Evolutionary conservation across 306 rosid species (phyloP).

Genomic region (Rosa persica): DNA sequence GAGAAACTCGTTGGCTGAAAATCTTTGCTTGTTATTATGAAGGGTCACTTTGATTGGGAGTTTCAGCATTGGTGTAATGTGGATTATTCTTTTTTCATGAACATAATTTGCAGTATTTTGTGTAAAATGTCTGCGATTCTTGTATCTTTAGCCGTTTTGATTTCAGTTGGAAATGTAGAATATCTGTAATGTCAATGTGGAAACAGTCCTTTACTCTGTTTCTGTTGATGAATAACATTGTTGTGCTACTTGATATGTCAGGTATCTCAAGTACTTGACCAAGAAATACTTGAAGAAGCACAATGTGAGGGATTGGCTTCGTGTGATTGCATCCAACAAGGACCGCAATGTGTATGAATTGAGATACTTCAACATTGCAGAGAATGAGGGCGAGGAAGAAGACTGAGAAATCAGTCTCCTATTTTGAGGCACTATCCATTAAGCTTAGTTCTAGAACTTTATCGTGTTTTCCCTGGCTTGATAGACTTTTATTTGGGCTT

Average conservation of each 20-base stretch:
- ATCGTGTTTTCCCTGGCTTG: slow-evolving; percentile 16
- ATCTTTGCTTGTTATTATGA: no score
- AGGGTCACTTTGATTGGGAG: not conserved
- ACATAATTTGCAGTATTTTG: not conserved
- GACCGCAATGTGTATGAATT: slow-evolving; percentile 79
- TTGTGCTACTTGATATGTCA: slow-evolving; percentile 14
- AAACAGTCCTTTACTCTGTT: not conserved
- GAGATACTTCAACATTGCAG: slow-evolving; percentile 94
- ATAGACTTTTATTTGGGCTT: slow-evolving; percentile 24
- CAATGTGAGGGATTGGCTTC: slow-evolving; percentile 95
- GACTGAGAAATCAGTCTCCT: slow-evolving; percentile 37
- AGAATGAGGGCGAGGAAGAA: slow-evolving; percentile 94
- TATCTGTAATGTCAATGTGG: no score
- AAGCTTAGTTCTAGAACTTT: slow-evolving; percentile 23
- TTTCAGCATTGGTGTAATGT: not conserved
- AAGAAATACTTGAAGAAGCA: slow-evolving; percentile 97
- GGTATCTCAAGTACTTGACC: slow-evolving; percentile 80
- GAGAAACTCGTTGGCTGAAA: not conserved
- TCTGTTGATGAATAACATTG: not conserved
- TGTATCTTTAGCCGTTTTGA: not conserved
- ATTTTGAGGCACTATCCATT: slow-evolving; percentile 22
- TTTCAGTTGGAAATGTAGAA: not conserved
- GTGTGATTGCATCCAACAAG: slow-evolving; percentile 90
- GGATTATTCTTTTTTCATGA: not conserved
- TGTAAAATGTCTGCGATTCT: not conserved